Conservation (phyloP, 257 asterid species). For the Solanum tarapatanum region DNA sequence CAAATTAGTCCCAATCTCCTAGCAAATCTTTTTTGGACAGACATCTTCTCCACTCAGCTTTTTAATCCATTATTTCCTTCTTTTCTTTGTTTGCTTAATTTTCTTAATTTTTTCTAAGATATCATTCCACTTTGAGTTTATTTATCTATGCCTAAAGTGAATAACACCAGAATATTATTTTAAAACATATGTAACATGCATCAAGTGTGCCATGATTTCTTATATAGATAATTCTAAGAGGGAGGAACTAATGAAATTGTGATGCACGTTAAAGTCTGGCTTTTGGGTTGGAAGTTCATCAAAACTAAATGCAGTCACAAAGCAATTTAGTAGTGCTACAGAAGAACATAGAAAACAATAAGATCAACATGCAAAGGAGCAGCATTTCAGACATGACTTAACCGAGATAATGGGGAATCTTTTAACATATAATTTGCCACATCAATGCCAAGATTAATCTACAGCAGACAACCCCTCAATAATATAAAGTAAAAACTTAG, state of each 20-base stretch:
- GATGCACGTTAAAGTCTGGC: background rate
- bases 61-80: background rate
- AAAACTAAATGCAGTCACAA: background rate
- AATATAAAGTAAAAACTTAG: background rate
- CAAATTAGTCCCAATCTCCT: background rate
- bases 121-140: background rate
- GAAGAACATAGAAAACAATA: background rate
- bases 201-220: background rate
- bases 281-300: background rate
- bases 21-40: background rate
- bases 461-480: background rate
- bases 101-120: background rate
- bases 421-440: background rate
- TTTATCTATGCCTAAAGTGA: background rate
- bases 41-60: background rate
- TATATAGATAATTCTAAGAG: background rate
- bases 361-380: background rate
- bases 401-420: background rate
- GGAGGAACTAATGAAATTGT: background rate
- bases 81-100: background rate
- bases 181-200: background rate
- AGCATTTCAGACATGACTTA: background rate
- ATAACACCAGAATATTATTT: background rate
- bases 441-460: background rate
- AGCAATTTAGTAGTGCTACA: background rate